Conservation (phyloP, 1,284 basidiomycete genomes). For the Fomitopsis pinicola region DNA sequence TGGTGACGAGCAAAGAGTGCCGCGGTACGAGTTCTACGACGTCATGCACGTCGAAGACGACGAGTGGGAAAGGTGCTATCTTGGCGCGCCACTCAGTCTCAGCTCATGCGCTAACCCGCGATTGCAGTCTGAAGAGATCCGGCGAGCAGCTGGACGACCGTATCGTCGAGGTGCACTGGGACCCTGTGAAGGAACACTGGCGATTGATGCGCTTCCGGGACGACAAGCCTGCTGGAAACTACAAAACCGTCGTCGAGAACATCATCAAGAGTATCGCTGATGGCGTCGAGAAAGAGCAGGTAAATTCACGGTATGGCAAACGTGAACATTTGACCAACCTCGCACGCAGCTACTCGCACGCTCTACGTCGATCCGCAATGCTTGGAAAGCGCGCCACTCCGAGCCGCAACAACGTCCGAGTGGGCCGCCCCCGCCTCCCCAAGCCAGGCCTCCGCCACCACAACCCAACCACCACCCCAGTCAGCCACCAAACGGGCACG, state of each 20-base stretch:
- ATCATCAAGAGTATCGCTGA: conserved; percentile 87
- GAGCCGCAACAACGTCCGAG: conserved; percentile 4
- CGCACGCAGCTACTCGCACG: conserved; percentile 55
- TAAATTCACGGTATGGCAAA: conserved; percentile 33
- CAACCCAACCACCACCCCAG: conserved; percentile 15
- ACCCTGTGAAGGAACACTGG: conserved; percentile 64
- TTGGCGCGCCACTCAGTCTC: neutral
- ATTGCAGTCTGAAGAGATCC: conserved; percentile 72
- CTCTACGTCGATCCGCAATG: conserved; percentile 52
- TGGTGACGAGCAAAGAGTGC: conserved; percentile 56
- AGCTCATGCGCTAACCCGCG: neutral
- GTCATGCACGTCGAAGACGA: conserved; percentile 82
- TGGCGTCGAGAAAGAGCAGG: conserved; percentile 83
- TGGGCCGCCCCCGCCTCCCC: neutral
- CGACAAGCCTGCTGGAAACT: conserved; percentile 90
- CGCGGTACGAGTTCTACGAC: conserved; percentile 84
- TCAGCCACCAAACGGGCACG: conserved; percentile 9
- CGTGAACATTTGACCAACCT: neutral
- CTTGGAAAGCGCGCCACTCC: conserved; percentile 61
- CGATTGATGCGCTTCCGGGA: conserved; percentile 88
- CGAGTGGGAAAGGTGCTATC: conserved; percentile 84
- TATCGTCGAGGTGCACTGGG: conserved; percentile 94
- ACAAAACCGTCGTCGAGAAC: conserved; percentile 75
- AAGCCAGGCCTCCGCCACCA: neutral
- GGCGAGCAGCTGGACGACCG: conserved; percentile 91